Percentiles rank a stretch among this genome's conserved stretches.
Conservation (phyloP, 331 rosid genomes). For the Prunus yedoensis region DNA sequence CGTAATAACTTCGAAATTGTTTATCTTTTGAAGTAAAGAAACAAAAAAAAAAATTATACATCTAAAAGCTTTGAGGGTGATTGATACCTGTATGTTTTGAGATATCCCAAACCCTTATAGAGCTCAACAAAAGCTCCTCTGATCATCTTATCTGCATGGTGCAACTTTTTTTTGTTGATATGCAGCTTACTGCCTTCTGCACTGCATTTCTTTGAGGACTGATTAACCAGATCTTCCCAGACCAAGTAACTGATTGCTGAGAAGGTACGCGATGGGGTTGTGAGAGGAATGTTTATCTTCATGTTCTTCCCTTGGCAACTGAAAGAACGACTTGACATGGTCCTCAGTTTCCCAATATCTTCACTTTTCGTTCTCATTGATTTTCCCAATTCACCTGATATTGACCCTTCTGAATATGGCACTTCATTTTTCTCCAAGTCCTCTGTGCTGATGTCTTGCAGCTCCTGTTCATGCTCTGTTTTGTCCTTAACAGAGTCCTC, state of each 20-base stretch:
- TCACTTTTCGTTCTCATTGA: slow-evolving; percentile 47
- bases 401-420: slow-evolving; percentile 36
- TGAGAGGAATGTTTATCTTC: slow-evolving; percentile 84
- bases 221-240: slow-evolving; percentile 74
- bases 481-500: slow-evolving; percentile 73
- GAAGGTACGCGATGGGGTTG: slow-evolving; percentile 84
- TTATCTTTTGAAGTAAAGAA: not conserved
- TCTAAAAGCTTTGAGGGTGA: not conserved
- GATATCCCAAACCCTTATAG: slow-evolving; percentile 85
- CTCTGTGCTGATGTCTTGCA: slow-evolving; percentile 46
- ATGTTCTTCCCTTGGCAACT: slow-evolving; percentile 82
- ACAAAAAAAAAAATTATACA: not conserved
- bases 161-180: slow-evolving; percentile 67
- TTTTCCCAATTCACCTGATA: slow-evolving; percentile 42
- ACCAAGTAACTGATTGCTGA: slow-evolving; percentile 84
- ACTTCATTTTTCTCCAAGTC: slow-evolving; percentile 60
- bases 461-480: slow-evolving; percentile 53
- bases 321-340: slow-evolving; percentile 53
- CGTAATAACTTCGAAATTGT: not conserved
- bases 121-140: slow-evolving; percentile 89
- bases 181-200: slow-evolving; percentile 64
- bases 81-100: slow-evolving; percentile 80
- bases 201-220: slow-evolving; percentile 69
- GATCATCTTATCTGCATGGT: slow-evolving; percentile 95
- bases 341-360: slow-evolving; percentile 53